These are phyloP conservation scores for Xylaria bambusicola DNA, from an alignment of 495 filamentous ascomycete genomes.

Conservation along the genomic window DNA sequence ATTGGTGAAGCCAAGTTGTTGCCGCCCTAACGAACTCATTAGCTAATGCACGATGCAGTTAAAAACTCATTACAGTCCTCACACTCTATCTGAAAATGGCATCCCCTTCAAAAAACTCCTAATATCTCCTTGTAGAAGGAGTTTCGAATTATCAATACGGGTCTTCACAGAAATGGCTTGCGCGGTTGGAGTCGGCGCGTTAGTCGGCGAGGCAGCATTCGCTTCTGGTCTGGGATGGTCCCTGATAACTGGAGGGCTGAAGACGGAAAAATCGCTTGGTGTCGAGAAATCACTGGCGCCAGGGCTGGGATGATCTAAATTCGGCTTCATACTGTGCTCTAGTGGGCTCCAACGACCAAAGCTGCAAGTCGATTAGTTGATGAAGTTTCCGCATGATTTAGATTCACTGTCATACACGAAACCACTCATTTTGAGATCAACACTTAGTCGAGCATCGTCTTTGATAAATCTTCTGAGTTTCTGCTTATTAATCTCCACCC, in stretches of 20 bases:
- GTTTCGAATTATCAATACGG: background rate
- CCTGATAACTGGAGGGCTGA: background rate
- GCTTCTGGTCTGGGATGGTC: background rate
- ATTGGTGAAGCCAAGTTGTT: slow-evolving; percentile 40
- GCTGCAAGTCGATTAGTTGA: too few species aligned
- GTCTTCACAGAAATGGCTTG: background rate
- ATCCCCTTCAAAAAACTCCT: too few species aligned
- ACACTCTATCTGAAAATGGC: too few species aligned
- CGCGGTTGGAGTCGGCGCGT: background rate
- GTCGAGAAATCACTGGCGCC: background rate
- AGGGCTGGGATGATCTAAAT: background rate
- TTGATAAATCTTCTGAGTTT: background rate
- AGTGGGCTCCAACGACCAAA: background rate
- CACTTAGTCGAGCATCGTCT: background rate
- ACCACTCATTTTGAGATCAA: background rate
- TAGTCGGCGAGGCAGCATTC: background rate
- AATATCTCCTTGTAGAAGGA: background rate
- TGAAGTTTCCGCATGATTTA: too few species aligned
- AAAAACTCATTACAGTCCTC: too few species aligned
- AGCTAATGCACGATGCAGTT: too few species aligned
- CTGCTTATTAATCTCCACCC: background rate
- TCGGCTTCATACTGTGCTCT: background rate
- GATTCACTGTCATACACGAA: background rate
- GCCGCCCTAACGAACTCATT: slow-evolving; percentile 22
- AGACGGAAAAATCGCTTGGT: background rate